Evolutionary conservation across 1,139 yeast species (phyloP), one percentile per base, ranked within the genome.

Genomic region (Geotrichum cucujoidarum): DNA sequence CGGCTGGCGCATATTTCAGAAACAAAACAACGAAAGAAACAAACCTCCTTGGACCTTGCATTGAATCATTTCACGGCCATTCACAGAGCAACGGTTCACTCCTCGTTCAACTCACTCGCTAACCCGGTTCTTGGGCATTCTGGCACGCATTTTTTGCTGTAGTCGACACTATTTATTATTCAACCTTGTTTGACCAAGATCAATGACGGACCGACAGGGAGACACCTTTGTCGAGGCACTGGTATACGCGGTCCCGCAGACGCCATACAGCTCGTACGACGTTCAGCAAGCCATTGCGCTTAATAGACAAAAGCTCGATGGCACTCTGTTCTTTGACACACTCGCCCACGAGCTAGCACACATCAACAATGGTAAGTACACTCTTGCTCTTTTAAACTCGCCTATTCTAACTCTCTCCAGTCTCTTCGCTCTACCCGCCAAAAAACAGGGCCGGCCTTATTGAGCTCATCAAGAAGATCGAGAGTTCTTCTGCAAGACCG

Each of bases 211-310:
- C 2, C 43, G 36, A 7, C 43, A 25, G 20, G 24, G 31, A 21
- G 40, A 39, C 18, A 38, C 61, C 21, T 63, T 63, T 50, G 60
- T 66, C 2, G 56, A 55, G 49, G 63, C 63, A 11, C 56, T 64
- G 30, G 59, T 57, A 13, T 44, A 53, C 38, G 49, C 57, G 22
- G 54, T 60, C 11, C 55, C 52, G 8, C 25, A 44, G 32, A 50
- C 53, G 17, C 65, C 67, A 6, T 64, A 60, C 48, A 47, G 47
- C 14, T 21, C 37, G 11, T n/a, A 45, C 8, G 44, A 37, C 11
- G 35, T 48, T 24, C 24, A 30, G 10, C 24, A 47, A 27, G 25
- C 45, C 32, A 47, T 56, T 31, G 48, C 44, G 27, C 10, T 37
- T 22, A 45, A 45, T 34, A 49, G 57, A 10, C 29, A 38, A n/a